phyloP scores from a whole-genome alignment of 495 filamentous ascomycete species.

The Physcia stellaris region DNA sequence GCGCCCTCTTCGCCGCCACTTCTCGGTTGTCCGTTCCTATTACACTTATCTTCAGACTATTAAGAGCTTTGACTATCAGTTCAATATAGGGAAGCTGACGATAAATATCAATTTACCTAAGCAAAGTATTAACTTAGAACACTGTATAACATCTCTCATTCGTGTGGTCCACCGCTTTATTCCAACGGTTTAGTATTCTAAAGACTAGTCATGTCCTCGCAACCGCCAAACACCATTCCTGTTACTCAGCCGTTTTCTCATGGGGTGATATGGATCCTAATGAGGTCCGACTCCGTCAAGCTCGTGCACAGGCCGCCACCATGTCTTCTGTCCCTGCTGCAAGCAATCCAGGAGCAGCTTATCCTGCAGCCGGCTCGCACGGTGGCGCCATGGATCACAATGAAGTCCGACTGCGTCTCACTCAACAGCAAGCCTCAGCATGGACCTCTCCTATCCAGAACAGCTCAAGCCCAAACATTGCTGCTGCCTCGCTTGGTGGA shows the following conservation, averaged over 20 bases:
- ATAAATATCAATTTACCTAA: no score
- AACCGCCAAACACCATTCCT: not conserved
- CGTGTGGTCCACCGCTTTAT: not conserved
- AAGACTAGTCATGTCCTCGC: not conserved
- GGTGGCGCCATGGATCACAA: not conserved
- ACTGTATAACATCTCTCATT: no score
- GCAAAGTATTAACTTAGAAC: no score
- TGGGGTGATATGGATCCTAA: slow-evolving; percentile 1
- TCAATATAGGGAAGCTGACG: no score
- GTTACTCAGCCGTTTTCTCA: not conserved
- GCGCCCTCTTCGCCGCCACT: no score
- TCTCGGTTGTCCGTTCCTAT: no score
- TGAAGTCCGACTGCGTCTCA: not conserved
- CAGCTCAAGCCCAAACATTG: not conserved
- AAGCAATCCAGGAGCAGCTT: not conserved
- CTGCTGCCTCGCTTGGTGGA: not conserved
- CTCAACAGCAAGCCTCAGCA: not conserved
- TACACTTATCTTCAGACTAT: no score
- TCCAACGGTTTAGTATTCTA: not conserved
- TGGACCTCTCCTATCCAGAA: not conserved
- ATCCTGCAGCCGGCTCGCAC: not conserved
- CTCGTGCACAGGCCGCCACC: not conserved
- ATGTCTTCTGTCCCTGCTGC: no score
- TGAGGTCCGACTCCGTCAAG: not conserved
- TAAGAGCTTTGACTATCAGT: no score